Conservation (phyloP, 176 grass and related monocot genomes). For the Oryza nivara region DNA sequence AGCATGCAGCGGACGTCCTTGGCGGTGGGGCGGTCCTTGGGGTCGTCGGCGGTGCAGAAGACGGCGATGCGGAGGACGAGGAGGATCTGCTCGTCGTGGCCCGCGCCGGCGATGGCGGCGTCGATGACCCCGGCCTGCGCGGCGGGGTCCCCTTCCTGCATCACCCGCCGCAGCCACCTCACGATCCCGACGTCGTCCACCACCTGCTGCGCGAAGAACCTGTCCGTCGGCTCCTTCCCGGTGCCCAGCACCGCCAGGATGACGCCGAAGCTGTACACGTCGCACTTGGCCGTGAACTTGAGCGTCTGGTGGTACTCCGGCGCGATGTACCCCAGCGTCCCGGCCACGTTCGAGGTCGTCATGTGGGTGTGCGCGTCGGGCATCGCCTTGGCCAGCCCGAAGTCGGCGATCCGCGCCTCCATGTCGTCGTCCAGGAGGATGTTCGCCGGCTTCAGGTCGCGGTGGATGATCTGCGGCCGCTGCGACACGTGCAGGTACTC, state of each 20-base stretch:
- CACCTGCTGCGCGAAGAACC: conserved; percentile 63
- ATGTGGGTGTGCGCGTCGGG: conserved; percentile 56
- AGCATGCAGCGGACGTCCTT: conserved; percentile 77
- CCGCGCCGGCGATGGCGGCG: conserved; percentile 39
- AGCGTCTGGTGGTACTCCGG: conserved; percentile 83
- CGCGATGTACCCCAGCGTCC: conserved; percentile 85
- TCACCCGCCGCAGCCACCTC: conserved; percentile 58
- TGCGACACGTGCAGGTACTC: conserved; percentile 81
- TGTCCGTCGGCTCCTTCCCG: conserved; percentile 72
- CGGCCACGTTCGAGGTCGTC: conserved; percentile 59
- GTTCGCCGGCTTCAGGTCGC: conserved; percentile 86
- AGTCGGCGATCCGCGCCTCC: conserved; percentile 81
- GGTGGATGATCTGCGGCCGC: conserved; percentile 80
- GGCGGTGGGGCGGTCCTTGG: conserved; percentile 62
- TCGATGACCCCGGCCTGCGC: conserved; percentile 50
- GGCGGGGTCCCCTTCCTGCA: conserved; percentile 23
- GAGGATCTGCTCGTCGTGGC: conserved; percentile 70
- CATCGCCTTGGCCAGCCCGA: conserved; percentile 79
- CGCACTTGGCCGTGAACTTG: conserved; percentile 81
- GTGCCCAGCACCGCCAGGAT: conserved; percentile 78
- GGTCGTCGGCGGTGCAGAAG: conserved; percentile 70
- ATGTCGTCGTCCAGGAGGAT: conserved; percentile 86
- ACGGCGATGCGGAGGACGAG: conserved; percentile 68
- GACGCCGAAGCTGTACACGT: conserved; percentile 93
- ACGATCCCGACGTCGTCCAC: conserved; percentile 67